Evolutionary conservation across 768 basidiomycete genomes (phyloP), one percentile per base, ranked within the genome.

Genomic region (Pulveroboletus sp.): DNA sequence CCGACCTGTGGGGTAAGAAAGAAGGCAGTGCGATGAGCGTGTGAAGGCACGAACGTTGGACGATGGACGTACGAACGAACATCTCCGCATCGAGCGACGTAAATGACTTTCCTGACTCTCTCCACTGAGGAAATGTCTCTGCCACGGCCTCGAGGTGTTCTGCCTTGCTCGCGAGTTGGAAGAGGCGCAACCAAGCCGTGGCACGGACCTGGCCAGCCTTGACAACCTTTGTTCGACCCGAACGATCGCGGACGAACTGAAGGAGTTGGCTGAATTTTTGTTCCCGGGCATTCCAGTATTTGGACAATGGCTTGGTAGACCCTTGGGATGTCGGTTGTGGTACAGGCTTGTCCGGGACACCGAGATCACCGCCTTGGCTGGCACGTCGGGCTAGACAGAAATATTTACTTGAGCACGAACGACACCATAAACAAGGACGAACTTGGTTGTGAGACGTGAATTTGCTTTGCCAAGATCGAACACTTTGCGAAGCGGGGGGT

Each of bases 31-130:
- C 9, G 18, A 44, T 49, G 28, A 54, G 24, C 26, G 4, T 8
- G 17, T 6, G 26, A 53, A 42, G 26, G 27, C 8, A 32, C 13
- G 15, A 18, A 7, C 4, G 0, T 13, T 8, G 8, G n/a, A 26
- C 2, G 38, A 37, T 14, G 3, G 3, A 78, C 82, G 64, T 63
- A 84, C 83, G 75, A 47, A 78, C 70, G 57, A 86, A 80, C 26
- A 68, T 66, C 54, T 79, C 78, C 0, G 73, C 66, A 43, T 78
- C 76, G 1, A 61, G 42, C 2, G 63, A 54, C 11, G 64, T 64
- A 49, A 81, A 75, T 28, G 61, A 59, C 42, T 73, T 63, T 14
- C 75, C 69, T 1, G 68, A 64, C 33, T 75, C 78, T 53, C 70
- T 73, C 76, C 77, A 84, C 11, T 57, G 65, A 1, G 83, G 77